A percentile compares a stretch with the other conserved stretches of the same genome.
Conservation (phyloP, 495 filamentous ascomycete genomes). For the Tuber melanosporum region DNA sequence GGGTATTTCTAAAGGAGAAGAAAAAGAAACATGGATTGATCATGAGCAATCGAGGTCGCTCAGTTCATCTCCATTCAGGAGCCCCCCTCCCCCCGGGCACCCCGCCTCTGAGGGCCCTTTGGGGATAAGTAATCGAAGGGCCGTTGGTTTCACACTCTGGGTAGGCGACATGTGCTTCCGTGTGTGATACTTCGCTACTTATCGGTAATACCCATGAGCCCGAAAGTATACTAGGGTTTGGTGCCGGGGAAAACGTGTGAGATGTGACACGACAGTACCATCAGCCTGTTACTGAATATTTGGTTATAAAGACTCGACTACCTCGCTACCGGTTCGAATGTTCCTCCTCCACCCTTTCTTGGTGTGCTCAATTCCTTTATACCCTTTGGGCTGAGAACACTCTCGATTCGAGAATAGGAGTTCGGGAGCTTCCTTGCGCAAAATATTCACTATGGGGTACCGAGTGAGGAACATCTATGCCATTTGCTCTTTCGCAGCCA, state of each 20-base stretch:
- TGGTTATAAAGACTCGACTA: background rate
- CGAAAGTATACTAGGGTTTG: background rate
- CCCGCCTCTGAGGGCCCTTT: slow-evolving; percentile 13
- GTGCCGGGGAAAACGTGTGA: background rate
- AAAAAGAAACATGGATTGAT: slow-evolving; percentile 3
- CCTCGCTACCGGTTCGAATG: background rate
- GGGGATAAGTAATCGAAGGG: background rate
- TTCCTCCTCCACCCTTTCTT: background rate
- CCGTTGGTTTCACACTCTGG: background rate
- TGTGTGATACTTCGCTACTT: background rate
- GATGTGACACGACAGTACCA: background rate
- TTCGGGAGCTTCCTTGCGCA: background rate
- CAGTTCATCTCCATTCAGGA: background rate
- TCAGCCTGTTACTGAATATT: background rate
- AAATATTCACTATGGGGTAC: slow-evolving; percentile 25
- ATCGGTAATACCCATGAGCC: background rate
- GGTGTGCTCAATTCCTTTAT: background rate
- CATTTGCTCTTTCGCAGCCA: slow-evolving; percentile 60
- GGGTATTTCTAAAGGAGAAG: slow-evolving; percentile 6
- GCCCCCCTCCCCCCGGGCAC: background rate
- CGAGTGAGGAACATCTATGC: slow-evolving; percentile 53
- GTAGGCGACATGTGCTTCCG: background rate
- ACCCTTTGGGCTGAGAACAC: background rate
- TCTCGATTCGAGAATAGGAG: background rate
- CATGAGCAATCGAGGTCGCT: background rate